Conservation (phyloP, 106 monocot genomes). For the Ottelia alismoides region DNA sequence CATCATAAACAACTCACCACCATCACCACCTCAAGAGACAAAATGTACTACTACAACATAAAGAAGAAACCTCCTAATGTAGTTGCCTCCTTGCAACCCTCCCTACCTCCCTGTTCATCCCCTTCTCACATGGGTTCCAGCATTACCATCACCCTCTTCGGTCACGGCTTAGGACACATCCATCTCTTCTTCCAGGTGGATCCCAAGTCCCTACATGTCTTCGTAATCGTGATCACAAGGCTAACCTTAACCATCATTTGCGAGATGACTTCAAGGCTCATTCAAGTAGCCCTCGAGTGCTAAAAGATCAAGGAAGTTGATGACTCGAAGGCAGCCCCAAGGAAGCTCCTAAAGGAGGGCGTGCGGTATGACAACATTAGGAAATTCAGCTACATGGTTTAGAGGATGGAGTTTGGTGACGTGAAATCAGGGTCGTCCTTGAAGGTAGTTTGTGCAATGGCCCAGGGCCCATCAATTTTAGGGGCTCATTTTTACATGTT, state of each 20-base stretch:
- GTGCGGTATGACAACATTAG: slow-evolving; percentile 41
- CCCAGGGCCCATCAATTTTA: too few species aligned
- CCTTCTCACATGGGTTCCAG: slow-evolving; percentile 8
- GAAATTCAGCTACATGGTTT: slow-evolving; percentile 41
- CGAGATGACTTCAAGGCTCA: slow-evolving; percentile 48
- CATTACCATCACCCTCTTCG: slow-evolving; percentile 50
- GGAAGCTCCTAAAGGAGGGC: slow-evolving; percentile 5
- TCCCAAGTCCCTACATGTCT: slow-evolving; percentile 20
- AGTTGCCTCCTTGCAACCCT: neutral
- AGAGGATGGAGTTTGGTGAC: slow-evolving; percentile 16
- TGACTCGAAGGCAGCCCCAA: too few species aligned
- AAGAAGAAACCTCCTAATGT: neutral
- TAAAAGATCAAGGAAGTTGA: neutral
- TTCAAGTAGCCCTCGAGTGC: slow-evolving; percentile 31
- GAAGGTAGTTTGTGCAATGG: too few species aligned
- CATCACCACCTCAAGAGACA: slow-evolving; percentile 3
- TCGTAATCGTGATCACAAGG: slow-evolving; percentile 32
- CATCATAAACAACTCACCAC: too few species aligned
- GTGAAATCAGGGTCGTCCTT: too few species aligned
- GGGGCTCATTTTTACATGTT: too few species aligned
- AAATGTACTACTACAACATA: neutral
- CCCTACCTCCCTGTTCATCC: too few species aligned
- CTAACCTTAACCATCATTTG: slow-evolving; percentile 27
- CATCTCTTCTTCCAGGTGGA: slow-evolving; percentile 51
- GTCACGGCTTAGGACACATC: slow-evolving; percentile 43